Base-by-base conservation (phyloP, 2,329 filamentous ascomycete genomes). In the Juglanconis juglandina region DNA sequence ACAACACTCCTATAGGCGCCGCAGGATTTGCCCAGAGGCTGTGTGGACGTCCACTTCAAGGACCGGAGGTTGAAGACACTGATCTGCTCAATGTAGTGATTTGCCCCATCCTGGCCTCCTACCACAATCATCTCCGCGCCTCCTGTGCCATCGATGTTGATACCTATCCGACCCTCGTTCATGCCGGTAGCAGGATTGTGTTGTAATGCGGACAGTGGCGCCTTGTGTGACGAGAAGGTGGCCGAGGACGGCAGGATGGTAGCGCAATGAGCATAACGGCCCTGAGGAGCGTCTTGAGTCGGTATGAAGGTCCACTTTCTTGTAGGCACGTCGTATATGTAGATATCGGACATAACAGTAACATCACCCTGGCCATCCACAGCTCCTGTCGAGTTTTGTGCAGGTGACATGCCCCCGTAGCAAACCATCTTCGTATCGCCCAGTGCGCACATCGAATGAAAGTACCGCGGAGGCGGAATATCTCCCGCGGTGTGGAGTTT, bases 61-160 rank as follows among this genome's bases (percentile, higher is more conserved):
- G 92, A 97, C 53, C 95, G 86, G 33, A 99, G 80, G 69, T 99
- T 99, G 80, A 99, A 99, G 3, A 99, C 92, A 71, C 92, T 98
- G 65, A 99, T 96, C 75, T 99, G 92, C 74, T 99, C 94, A 66
- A 99, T 99, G 71, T 99, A 99, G 73, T 96, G 93, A 73, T 99
- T 99, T n/a, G 89, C 89, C 57, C 91, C 95, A 70, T 99, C 95
- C 74, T 99, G 95, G 0, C 95, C 95, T 62, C 95, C 95, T 7
- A 98, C 93, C 13, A 99, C 89, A 5, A 99, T 85, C 94, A 99
- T 97, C 73, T 99, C 94, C 1, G 95, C 92, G 37, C 95, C 95
- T 14, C 95, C 95, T 24, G 87, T 86, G 0, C 95, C 94, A 73
- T 99, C 93, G 62, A 98, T 87, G 64, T 90, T 89, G 60, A 96